Evolutionary conservation across 257 asterid species (phyloP).

Genomic region (Agastache rugosa): DNA sequence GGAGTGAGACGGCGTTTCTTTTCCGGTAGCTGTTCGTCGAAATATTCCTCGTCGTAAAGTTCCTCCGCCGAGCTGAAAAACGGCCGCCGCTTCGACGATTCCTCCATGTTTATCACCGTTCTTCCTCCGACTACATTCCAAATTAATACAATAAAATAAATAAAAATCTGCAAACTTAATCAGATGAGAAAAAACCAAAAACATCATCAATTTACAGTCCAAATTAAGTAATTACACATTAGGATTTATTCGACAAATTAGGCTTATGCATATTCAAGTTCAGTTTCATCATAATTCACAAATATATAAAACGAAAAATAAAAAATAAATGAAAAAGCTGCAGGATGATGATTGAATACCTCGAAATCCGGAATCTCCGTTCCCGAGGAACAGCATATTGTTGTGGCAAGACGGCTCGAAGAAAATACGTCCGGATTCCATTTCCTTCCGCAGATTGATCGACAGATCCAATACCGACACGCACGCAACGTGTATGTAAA

Average conservation of each 20-base stretch:
- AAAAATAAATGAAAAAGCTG: background rate
- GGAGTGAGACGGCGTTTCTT: slow-evolving; percentile 95
- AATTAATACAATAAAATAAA: background rate
- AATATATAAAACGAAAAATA: too few species aligned
- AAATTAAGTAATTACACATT: background rate
- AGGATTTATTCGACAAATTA: too few species aligned
- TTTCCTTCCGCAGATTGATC: slow-evolving; percentile 45
- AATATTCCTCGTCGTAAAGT: slow-evolving; percentile 82
- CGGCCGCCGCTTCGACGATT: slow-evolving; percentile 71
- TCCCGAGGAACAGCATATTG: slow-evolving; percentile 76
- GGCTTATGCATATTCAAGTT: background rate
- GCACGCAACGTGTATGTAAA: slow-evolving; percentile 38
- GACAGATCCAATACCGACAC: slow-evolving; percentile 32
- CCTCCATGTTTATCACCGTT: slow-evolving; percentile 74
- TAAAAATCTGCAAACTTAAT: background rate
- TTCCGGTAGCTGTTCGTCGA: slow-evolving; percentile 92
- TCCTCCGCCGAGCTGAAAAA: slow-evolving; percentile 82
- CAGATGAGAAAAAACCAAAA: background rate
- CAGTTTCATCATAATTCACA: background rate
- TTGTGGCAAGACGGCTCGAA: slow-evolving; percentile 73
- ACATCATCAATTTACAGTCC: background rate
- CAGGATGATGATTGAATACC: slow-evolving; percentile 47
- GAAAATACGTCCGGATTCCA: slow-evolving; percentile 84
- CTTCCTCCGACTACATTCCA: slow-evolving; percentile 52
- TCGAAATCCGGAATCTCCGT: slow-evolving; percentile 65